These are phyloP conservation scores for Pseudopyricularia javanii DNA, from an alignment of 2,329 filamentous ascomycete genomes.

Conservation along the genomic window DNA sequence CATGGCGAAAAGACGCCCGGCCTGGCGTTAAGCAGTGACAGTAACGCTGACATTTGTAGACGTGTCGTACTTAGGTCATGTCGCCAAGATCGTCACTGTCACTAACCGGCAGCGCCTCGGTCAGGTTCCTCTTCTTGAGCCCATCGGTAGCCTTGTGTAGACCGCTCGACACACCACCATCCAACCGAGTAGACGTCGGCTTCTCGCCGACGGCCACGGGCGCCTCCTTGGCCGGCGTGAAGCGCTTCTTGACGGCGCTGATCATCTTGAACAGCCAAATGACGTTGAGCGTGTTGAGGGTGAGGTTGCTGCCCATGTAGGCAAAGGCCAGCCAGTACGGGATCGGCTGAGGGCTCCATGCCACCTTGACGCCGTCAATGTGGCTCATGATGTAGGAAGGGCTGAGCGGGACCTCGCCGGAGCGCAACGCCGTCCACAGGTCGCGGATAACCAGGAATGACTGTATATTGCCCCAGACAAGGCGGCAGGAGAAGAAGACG, in stretches of 20 bases:
- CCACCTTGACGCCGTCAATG: constrained; percentile 34
- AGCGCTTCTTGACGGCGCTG: constrained; percentile 63
- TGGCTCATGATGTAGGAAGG: constrained; percentile 4
- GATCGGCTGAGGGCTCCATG: constrained; percentile 34
- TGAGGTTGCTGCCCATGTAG: constrained; percentile 60
- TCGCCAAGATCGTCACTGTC: constrained; percentile 9
- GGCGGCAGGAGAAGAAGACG: constrained; percentile 65
- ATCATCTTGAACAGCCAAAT: constrained; percentile 89
- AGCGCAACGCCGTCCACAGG: constrained; percentile 46
- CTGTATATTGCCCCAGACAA: constrained; percentile 67
- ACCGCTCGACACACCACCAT: constrained; percentile 1
- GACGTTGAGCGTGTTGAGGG: constrained; percentile 65
- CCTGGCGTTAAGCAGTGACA: neutral
- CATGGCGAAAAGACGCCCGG: neutral
- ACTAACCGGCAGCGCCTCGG: constrained; percentile 7
- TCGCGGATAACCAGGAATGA: constrained; percentile 59
- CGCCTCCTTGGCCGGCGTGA: constrained; percentile 35
- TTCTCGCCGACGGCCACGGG: constrained; percentile 17
- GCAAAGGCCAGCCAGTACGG: constrained; percentile 57
- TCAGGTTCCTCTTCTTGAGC: constrained; percentile 9
- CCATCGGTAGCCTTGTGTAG: constrained; percentile 6
- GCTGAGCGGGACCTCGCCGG: constrained; percentile 14
- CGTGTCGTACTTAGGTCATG: constrained; percentile 7
- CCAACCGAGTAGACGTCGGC: constrained; percentile 5
- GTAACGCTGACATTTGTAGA: neutral